phyloP scores from a whole-genome alignment of 2,329 filamentous ascomycete species.

The Botrytis deweyae region DNA sequence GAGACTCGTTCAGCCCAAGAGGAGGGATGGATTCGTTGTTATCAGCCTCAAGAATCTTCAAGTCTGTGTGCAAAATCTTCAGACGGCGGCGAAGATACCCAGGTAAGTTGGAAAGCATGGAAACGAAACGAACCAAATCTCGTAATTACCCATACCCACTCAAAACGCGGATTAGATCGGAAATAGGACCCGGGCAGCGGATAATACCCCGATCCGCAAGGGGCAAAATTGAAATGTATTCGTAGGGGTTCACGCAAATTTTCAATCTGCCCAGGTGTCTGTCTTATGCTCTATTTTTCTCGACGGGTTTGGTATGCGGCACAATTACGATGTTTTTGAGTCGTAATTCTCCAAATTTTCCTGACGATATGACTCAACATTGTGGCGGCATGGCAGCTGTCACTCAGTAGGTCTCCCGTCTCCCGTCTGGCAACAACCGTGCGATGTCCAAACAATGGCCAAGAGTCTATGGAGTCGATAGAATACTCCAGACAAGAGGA shows the following conservation, averaged over 20 bases:
- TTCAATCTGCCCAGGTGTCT: not conserved
- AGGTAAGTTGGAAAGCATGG: not conserved
- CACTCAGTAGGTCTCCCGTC: not conserved
- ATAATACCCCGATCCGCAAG: not conserved
- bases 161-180: not conserved
- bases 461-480: not conserved
- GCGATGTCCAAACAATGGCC: not conserved
- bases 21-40: not conserved
- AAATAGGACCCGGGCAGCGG: not conserved
- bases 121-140: conserved; percentile 3
- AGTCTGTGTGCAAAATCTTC: not conserved
- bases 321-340: not conserved
- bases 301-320: not conserved
- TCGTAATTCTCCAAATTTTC: not conserved
- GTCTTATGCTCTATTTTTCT: not conserved
- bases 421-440: not conserved
- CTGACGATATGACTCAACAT: not conserved
- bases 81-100: not conserved
- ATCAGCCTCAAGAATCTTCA: not conserved
- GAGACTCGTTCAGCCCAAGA: not conserved
- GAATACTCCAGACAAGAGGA: not conserved
- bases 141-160: not conserved
- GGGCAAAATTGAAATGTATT: not conserved
- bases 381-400: not conserved
- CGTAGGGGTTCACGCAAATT: not conserved